Evolutionary conservation across 306 rosid genomes (phyloP).

Genomic region (Prunus fruticosa): DNA sequence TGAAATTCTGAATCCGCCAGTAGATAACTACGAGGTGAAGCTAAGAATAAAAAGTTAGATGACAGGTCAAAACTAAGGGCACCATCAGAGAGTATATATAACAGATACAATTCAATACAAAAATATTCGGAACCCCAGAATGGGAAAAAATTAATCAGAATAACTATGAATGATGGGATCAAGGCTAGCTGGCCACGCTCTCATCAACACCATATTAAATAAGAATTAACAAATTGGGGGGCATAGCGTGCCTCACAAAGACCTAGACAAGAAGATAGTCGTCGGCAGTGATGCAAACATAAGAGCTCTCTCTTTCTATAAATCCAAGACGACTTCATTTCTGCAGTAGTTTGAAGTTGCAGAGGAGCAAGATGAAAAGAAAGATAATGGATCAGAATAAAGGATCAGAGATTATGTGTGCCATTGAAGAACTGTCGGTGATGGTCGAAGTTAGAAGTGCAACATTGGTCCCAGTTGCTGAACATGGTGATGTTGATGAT

Average conservation of each 20-base stretch:
- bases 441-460: conserved; percentile 33
- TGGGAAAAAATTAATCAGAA: neutral
- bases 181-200: neutral
- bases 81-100: neutral
- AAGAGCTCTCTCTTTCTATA: neutral
- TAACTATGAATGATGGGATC: neutral
- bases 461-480: conserved; percentile 30
- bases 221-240: neutral
- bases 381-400: conserved; percentile 15
- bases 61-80: conserved; percentile 19
- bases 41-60: neutral
- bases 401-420: conserved; percentile 60
- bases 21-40: neutral
- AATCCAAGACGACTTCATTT: neutral
- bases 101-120: neutral
- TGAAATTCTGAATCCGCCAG: neutral
- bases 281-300: neutral
- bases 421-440: conserved; percentile 60
- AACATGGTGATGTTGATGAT: neutral
- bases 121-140: neutral
- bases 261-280: neutral
- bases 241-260: neutral
- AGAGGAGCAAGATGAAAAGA: conserved; percentile 2
- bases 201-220: neutral
- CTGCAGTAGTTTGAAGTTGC: neutral